A percentile compares a stretch with the other conserved stretches of the same genome.
Evolutionary conservation across 352 stramenopile species (phyloP).

Genomic region (Aphanomyces astaci): DNA sequence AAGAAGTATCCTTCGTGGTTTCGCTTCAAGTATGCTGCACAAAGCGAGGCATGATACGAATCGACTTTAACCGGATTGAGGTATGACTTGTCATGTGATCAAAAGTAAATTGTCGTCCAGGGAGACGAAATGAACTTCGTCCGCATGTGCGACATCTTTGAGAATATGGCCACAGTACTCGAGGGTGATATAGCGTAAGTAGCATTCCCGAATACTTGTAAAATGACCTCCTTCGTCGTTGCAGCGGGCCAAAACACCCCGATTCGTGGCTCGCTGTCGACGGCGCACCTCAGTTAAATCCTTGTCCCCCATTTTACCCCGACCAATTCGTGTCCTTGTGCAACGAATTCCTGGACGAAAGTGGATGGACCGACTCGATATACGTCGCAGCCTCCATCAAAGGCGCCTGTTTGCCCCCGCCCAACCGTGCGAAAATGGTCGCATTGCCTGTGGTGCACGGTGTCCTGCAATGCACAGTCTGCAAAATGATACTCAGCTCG

Average conservation of each 20-base stretch:
- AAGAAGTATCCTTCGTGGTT: conserved; percentile 1
- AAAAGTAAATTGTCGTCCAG: background rate
- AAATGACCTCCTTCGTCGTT: background rate
- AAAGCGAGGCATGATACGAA: background rate
- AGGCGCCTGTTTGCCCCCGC: background rate
- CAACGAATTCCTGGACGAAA: background rate
- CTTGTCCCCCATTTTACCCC: background rate
- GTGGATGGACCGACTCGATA: background rate
- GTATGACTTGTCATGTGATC: background rate
- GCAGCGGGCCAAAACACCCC: background rate
- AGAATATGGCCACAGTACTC: background rate
- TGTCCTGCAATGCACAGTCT: background rate
- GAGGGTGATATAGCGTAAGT: background rate
- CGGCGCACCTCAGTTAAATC: background rate
- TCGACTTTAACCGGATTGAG: conserved; percentile 9
- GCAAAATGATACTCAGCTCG: background rate
- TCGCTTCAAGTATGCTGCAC: background rate
- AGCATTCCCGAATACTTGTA: background rate
- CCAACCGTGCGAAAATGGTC: background rate
- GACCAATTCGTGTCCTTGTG: background rate
- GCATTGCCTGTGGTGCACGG: background rate
- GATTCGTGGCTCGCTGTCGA: background rate
- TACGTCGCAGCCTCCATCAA: background rate
- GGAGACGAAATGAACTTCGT: conserved; percentile 3
- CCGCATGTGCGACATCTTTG: background rate